These are phyloP conservation scores for Penicillium sp. DNA, from an alignment of 2,329 filamentous ascomycete genomes.

Conservation along the genomic window DNA sequence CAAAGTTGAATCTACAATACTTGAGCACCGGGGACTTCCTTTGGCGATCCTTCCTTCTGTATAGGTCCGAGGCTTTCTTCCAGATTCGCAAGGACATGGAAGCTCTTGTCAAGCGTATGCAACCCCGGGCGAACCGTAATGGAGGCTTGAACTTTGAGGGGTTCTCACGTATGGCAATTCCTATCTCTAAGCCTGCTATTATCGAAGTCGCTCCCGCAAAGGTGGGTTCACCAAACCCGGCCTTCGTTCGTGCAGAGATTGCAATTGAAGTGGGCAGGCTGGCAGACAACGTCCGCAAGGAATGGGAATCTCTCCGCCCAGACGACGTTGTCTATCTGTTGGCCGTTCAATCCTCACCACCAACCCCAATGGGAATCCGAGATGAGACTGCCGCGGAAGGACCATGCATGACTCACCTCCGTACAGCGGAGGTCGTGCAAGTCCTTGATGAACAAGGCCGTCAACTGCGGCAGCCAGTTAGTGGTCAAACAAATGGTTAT, in stretches of 20 bases:
- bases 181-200: conserved; percentile 81
- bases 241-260: conserved; percentile 82
- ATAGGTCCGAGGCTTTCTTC: conserved; percentile 89
- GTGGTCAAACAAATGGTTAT: conserved; percentile 63
- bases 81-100: conserved; percentile 91
- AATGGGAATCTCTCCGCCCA: conserved; percentile 85
- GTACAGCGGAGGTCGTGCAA: conserved; percentile 82
- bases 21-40: conserved; percentile 92
- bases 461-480: conserved; percentile 59
- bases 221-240: conserved; percentile 81
- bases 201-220: conserved; percentile 79
- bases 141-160: conserved; percentile 73
- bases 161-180: conserved; percentile 87
- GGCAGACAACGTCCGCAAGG: conserved; percentile 71
- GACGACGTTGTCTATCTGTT: conserved; percentile 91
- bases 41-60: conserved; percentile 90
- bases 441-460: conserved; percentile 83
- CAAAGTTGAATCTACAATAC: conserved; percentile 94
- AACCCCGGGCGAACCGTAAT: conserved; percentile 64
- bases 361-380: conserved; percentile 20
- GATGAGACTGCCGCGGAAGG: conserved; percentile 47
- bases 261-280: conserved; percentile 78
- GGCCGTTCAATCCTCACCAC: conserved; percentile 62
- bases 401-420: conserved; percentile 68
- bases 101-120: conserved; percentile 73